Percentiles rank a stretch among this genome's conserved stretches.
These are phyloP conservation scores for Candida bentonensis DNA, from an alignment of 805 yeast genomes.

Conservation along the genomic window DNA sequence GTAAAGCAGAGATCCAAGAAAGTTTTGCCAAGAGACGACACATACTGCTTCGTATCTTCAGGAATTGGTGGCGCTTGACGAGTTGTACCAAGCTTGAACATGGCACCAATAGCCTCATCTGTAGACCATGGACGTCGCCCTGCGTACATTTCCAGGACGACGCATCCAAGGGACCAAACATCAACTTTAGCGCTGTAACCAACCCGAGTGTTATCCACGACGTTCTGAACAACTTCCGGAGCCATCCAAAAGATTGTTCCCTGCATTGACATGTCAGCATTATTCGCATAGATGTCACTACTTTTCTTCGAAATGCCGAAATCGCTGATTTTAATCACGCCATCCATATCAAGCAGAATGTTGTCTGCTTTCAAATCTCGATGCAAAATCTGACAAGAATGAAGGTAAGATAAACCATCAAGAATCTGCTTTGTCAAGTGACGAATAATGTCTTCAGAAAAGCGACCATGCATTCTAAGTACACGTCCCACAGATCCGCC, in stretches of 20 bases:
- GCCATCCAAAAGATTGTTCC: conserved; percentile 99
- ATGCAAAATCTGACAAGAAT: conserved; percentile 75
- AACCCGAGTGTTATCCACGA: conserved; percentile 54
- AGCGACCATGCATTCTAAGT: conserved; percentile 67
- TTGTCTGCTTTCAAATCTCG: conserved; percentile 94
- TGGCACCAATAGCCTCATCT: conserved; percentile 87
- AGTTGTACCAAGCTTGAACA: conserved; percentile 72
- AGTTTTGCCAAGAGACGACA: conserved; percentile 49
- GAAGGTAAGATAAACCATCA: conserved; percentile 76
- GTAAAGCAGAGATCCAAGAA: conserved; percentile 68
- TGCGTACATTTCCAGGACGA: conserved; percentile 93
- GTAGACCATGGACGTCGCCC: conserved; percentile 97
- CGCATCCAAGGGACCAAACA: conserved; percentile 97
- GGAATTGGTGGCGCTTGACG: conserved; percentile 93
- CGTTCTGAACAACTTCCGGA: conserved; percentile 90
- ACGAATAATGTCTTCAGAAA: conserved; percentile 63
- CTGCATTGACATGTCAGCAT: conserved; percentile 95
- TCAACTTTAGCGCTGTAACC: conserved; percentile 98
- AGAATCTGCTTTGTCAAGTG: conserved; percentile 69
- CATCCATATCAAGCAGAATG: conserved; percentile 74
- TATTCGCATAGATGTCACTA: conserved; percentile 73
- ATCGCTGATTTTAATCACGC: conserved; percentile 89
- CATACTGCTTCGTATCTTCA: conserved; percentile 57
- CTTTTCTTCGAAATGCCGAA: conserved; percentile 89
- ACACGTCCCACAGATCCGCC: conserved; percentile 94